Conservation (phyloP, 169 alveolate species). For the Babesia divergens region DNA sequence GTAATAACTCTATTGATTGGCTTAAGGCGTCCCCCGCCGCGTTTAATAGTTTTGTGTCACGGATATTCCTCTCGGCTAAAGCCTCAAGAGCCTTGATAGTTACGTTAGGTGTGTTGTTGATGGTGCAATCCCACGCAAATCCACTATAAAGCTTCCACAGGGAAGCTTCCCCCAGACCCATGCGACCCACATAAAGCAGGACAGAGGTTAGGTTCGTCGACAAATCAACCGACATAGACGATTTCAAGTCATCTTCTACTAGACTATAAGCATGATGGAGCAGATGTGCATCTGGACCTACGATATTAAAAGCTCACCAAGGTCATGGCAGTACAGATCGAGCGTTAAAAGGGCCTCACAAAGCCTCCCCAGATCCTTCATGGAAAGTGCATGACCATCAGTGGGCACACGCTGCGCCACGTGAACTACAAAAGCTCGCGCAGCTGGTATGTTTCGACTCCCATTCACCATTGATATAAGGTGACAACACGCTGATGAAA, state of each 20-base stretch:
- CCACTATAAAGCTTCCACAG: constrained; percentile 33
- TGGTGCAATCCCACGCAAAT: background rate
- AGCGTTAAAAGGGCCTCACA: constrained; percentile 34
- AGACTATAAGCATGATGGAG: background rate
- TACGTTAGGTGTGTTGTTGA: constrained; percentile 7
- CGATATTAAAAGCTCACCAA: constrained; percentile 32
- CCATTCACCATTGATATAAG: constrained; percentile 15
- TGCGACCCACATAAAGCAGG: constrained; percentile 28
- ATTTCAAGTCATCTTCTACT: background rate
- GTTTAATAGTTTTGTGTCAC: background rate
- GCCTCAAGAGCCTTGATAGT: constrained; percentile 6
- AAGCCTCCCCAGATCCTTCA: background rate
- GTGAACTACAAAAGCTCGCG: constrained; percentile 5
- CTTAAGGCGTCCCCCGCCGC: background rate
- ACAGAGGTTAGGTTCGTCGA: constrained; percentile 17
- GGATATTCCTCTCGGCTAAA: background rate
- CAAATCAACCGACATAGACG: background rate
- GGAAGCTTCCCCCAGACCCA: constrained; percentile 13
- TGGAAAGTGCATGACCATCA: background rate
- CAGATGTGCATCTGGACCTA: background rate
- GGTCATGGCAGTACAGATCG: constrained; percentile 36
- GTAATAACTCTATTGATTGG: background rate
- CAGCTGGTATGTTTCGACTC: background rate
- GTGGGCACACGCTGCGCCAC: constrained; percentile 33
- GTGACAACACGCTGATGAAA: constrained; percentile 8